Conservation (phyloP, 768 basidiomycete species). For the Terana coerulea region DNA sequence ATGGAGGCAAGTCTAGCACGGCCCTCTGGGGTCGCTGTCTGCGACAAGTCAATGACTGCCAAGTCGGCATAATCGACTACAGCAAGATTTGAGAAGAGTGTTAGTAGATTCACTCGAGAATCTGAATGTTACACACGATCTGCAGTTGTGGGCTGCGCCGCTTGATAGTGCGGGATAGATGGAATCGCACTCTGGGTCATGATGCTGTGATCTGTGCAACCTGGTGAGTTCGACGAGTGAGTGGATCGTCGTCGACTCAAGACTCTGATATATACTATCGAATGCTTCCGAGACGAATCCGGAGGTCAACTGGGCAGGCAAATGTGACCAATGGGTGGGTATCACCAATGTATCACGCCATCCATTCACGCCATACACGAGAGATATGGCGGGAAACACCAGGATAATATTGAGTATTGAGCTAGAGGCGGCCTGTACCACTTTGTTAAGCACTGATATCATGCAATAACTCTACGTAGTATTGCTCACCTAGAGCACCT, state of each 20-base stretch:
- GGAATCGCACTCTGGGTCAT: background rate
- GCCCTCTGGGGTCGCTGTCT: slow-evolving; percentile 23
- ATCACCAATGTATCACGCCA: too few species aligned
- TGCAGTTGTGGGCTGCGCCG: background rate
- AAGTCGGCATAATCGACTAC: slow-evolving; percentile 33
- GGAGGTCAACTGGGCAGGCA: too few species aligned
- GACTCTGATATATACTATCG: background rate
- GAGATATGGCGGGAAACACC: too few species aligned
- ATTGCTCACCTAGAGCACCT: too few species aligned
- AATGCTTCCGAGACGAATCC: background rate
- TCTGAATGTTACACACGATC: background rate
- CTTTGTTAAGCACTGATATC: too few species aligned
- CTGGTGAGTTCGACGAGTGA: background rate
- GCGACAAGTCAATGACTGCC: slow-evolving; percentile 27
- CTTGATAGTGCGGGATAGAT: background rate
- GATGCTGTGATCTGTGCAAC: background rate
- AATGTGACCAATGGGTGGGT: too few species aligned
- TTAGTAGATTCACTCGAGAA: slow-evolving; percentile 33
- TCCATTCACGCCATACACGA: too few species aligned
- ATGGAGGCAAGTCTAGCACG: slow-evolving; percentile 22
- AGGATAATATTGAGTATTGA: too few species aligned
- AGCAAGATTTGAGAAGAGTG: background rate
- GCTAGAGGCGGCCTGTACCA: too few species aligned
- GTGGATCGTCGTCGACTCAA: background rate
- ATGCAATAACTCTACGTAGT: too few species aligned